These are phyloP conservation scores for Lactarius sp. DNA, from an alignment of 768 basidiomycete species.

Conservation along the genomic window DNA sequence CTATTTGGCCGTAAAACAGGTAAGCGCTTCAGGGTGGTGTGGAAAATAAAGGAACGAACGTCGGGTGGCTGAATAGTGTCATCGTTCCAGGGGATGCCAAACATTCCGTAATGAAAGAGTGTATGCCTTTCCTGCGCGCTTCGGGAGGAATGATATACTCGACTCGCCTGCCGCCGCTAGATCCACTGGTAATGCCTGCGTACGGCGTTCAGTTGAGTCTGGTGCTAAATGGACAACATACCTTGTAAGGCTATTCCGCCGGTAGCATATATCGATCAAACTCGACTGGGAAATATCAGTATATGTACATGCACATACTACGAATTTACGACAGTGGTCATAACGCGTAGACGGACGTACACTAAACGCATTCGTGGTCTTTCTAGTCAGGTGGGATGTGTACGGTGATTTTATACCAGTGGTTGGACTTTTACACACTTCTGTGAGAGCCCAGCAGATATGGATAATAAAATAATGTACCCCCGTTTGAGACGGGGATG, in stretches of 20 bases:
- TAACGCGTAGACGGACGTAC: slow-evolving; percentile 38
- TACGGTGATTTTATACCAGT: slow-evolving; percentile 99
- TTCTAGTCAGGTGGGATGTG: slow-evolving; percentile 68
- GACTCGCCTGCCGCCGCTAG: too few relatives aligned
- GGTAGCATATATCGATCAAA: too few relatives aligned
- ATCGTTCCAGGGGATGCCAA: slow-evolving; percentile 78
- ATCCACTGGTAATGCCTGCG: slow-evolving; percentile 88
- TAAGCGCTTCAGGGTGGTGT: background rate
- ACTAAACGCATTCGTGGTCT: slow-evolving; percentile 85
- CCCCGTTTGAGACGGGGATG: slow-evolving; percentile 15
- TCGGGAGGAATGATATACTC: too few relatives aligned
- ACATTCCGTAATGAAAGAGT: too few relatives aligned
- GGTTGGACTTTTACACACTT: slow-evolving; percentile 79
- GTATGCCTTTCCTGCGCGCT: too few relatives aligned
- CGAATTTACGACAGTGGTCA: background rate
- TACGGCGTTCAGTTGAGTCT: background rate
- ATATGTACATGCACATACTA: too few relatives aligned
- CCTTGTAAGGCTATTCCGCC: too few relatives aligned
- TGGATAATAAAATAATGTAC: slow-evolving; percentile 2
- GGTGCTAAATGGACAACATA: background rate
- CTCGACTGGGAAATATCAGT: too few relatives aligned
- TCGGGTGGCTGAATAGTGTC: slow-evolving; percentile 85
- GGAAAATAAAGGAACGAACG: slow-evolving; percentile 40
- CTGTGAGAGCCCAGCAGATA: slow-evolving; percentile 2
- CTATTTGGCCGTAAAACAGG: slow-evolving; percentile 53